Percentiles rank a stretch among this genome's conserved stretches.
These are phyloP conservation scores for Boletellus sp. DNA, from an alignment of 1,284 basidiomycete species.

Conservation along the genomic window DNA sequence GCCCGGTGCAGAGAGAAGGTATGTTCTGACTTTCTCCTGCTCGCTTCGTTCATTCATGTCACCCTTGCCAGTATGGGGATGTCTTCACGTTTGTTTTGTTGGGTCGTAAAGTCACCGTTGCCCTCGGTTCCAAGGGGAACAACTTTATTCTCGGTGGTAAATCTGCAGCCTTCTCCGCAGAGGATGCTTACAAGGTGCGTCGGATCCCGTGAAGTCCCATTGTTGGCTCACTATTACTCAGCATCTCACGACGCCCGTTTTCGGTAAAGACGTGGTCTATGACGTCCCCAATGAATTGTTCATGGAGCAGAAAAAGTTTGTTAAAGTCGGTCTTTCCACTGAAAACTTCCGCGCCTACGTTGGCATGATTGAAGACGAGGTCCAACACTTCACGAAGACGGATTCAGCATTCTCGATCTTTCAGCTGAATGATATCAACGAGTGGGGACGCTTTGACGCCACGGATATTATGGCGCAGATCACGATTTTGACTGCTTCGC, in stretches of 20 bases:
- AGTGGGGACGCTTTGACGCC: conserved; percentile 73
- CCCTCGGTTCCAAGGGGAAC: conserved; percentile 89
- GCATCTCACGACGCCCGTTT: conserved; percentile 89
- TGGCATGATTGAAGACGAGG: conserved; percentile 86
- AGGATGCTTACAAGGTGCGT: conserved; percentile 91
- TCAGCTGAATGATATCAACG: conserved; percentile 60
- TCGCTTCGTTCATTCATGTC: conserved; percentile 1
- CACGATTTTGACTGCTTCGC: conserved; percentile 91
- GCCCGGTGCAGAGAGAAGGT: conserved; percentile 82
- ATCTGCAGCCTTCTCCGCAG: conserved; percentile 88
- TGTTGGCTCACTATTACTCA: conserved; percentile 31
- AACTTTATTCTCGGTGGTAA: conserved; percentile 96
- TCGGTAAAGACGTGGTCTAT: conserved; percentile 97
- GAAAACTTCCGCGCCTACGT: conserved; percentile 94
- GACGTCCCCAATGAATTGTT: conserved; percentile 95
- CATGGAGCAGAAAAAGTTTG: conserved; percentile 99
- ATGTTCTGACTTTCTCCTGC: conserved; percentile 32
- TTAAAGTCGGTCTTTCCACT: conserved; percentile 89
- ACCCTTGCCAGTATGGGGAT: conserved; percentile 51
- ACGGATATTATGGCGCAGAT: conserved; percentile 85
- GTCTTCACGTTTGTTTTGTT: conserved; percentile 95
- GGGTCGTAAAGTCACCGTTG: conserved; percentile 88
- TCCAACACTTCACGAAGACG: conserved; percentile 64
- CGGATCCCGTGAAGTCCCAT: background rate
- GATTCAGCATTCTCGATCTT: conserved; percentile 60